A percentile compares a stretch with the other conserved stretches of the same genome.
phyloP scores from a whole-genome alignment of 345 rosid genomes.

The Anastatica hierochuntica region DNA sequence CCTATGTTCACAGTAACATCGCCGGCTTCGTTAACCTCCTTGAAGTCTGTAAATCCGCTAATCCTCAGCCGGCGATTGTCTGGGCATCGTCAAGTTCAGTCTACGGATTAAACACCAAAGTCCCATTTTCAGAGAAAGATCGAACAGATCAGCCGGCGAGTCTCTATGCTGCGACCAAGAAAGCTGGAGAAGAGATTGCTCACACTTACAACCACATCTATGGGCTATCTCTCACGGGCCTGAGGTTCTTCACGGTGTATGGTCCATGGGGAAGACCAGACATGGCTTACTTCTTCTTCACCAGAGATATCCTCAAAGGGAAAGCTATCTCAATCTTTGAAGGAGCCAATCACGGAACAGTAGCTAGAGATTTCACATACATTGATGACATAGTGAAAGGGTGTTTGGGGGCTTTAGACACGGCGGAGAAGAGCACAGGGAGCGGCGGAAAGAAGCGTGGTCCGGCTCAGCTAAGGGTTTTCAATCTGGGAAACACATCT shows the following conservation, averaged over 20 bases:
- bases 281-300: constrained; percentile 80
- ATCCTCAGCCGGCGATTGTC: constrained; percentile 65
- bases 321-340: constrained; percentile 54
- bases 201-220: constrained; percentile 80
- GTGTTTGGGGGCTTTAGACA: constrained; percentile 66
- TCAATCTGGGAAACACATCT: constrained; percentile 76
- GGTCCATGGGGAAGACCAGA: constrained; percentile 87
- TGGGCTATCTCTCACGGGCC: constrained; percentile 65
- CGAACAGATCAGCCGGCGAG: constrained; percentile 81
- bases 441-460: constrained; percentile 85
- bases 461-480: constrained; percentile 71
- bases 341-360: constrained; percentile 42
- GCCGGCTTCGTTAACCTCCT: constrained; percentile 63
- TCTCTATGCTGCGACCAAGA: constrained; percentile 72
- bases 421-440: constrained; percentile 86
- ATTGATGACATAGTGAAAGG: constrained; percentile 90
- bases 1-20: constrained; percentile 69
- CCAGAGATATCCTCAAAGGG: constrained; percentile 59
- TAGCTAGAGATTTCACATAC: constrained; percentile 83
- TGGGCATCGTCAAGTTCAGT: constrained; percentile 82
- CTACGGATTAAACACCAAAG: constrained; percentile 60
- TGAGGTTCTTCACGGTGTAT: constrained; percentile 70
- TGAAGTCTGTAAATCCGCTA: constrained; percentile 54
- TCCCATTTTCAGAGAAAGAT: constrained; percentile 74
- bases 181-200: constrained; percentile 84